phyloP scores from a whole-genome alignment of 2,329 filamentous ascomycete species.

The Alternaria infectoria region DNA sequence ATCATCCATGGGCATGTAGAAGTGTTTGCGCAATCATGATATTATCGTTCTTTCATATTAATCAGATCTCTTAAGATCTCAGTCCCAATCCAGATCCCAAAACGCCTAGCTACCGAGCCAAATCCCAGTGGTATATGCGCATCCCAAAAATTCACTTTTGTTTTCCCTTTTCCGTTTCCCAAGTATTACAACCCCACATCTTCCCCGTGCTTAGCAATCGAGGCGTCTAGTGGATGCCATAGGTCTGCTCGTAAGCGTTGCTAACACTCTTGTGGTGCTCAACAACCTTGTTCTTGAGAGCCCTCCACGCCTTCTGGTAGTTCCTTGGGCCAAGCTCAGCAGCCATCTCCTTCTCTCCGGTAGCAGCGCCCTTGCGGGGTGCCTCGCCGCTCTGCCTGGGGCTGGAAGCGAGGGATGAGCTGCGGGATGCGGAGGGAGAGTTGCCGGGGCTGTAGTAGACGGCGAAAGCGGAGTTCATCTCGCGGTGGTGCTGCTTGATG shows the following conservation, averaged over 20 bases:
- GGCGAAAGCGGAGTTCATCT: constrained; percentile 37
- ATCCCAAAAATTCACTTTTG: constrained; percentile 11
- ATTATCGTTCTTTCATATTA: not conserved
- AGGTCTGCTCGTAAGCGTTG: constrained; percentile 25
- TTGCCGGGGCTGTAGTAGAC: constrained; percentile 32
- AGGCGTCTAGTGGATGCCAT: constrained; percentile 6
- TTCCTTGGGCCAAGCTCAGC: constrained; percentile 19
- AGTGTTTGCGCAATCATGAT: not conserved
- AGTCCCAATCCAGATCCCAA: not conserved
- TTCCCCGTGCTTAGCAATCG: not conserved
- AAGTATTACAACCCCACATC: not conserved
- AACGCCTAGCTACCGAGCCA: not conserved
- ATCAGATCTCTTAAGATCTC: not conserved
- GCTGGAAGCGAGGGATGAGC: constrained; percentile 9
- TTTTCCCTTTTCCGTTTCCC: not conserved
- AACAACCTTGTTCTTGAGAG: constrained; percentile 35
- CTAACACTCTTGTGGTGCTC: constrained; percentile 41
- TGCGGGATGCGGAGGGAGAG: constrained; percentile 17
- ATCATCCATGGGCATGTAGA: not conserved
- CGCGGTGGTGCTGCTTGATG: constrained; percentile 40
- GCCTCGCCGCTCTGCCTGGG: constrained; percentile 24
- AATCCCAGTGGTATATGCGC: constrained; percentile 9
- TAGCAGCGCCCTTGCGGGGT: not conserved
- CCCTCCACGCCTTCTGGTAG: constrained; percentile 33
- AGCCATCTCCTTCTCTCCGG: constrained; percentile 5